Evolutionary conservation across 2,329 filamentous ascomycete species (phyloP), one percentile per base, ranked within the genome.

Genomic region (Trichoderma sp.): DNA sequence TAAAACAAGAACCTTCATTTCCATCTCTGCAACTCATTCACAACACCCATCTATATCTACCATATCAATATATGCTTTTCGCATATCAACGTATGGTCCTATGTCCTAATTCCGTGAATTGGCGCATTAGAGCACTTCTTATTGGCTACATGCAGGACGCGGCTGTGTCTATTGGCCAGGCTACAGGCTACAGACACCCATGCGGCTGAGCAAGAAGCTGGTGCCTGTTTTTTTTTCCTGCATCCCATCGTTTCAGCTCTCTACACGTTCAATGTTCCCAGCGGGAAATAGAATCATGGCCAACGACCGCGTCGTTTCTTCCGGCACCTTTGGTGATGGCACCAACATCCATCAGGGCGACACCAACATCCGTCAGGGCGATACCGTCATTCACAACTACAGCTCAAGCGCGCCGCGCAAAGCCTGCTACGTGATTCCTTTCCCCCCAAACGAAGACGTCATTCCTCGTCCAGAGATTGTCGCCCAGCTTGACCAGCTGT

Each of bases 221-320:
- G n/a, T n/a, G n/a, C n/a, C n/a, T n/a, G n/a, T n/a, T n/a, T n/a
- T n/a, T n/a, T n/a, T n/a, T n/a, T 34, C 32, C 9, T 9, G 32
- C 9, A 34, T 34, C 32, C 10, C 9, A 29, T 34, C 39, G 8
- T 19, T 4, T 42, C 3, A 17, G 1, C 2, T 42, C 17, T 4
- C 2, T 19, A 7, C 1, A 2, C 7, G 1, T 4, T 19, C 10
- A 17, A 8, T n/a, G 8, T 3, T 17, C 8, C 10, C 1, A 5
- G 3, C 5, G 8, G 2, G 15, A 19, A 42, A 10, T 3, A 4
- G 10, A 10, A n/a, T n/a, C 0, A 42, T 42, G 39, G 19, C 17
- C 2, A 2, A 7, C 2, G 17, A 42, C 10, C 17, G 2, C 17
- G 5, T 9, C 0, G 4, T 42, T 2, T 42, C 8, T 19, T n/a